These are phyloP conservation scores for Melampsora larici-populina DNA, from an alignment of 1,284 basidiomycete genomes.

Conservation along the genomic window DNA sequence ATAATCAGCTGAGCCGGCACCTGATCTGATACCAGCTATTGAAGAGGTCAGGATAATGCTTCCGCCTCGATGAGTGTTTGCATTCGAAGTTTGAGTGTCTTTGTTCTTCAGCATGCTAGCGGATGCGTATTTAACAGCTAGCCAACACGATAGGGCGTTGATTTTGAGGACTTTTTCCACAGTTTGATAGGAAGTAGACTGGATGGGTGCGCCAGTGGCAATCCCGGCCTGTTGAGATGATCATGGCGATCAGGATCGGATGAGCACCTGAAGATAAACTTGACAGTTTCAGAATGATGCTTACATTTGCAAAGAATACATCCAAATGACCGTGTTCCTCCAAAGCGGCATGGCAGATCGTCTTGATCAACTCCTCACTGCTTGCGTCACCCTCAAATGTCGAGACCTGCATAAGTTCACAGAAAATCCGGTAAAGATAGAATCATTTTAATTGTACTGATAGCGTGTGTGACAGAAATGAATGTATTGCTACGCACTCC, in stretches of 20 bases:
- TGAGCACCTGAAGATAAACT: background rate
- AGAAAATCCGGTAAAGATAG: background rate
- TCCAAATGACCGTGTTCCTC: constrained; percentile 51
- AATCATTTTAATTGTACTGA: background rate
- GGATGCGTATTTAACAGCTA: constrained; percentile 51
- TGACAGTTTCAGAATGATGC: background rate
- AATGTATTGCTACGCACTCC: constrained; percentile 36
- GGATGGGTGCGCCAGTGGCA: constrained; percentile 48
- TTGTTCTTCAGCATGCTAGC: constrained; percentile 47
- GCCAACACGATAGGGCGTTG: constrained; percentile 50
- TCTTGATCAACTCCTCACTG: constrained; percentile 48
- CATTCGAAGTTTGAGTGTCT: constrained; percentile 39
- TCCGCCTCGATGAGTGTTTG: constrained; percentile 46
- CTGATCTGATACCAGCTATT: constrained; percentile 50
- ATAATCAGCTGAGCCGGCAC: constrained; percentile 51
- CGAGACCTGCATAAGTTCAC: constrained; percentile 7
- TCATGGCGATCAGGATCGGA: background rate
- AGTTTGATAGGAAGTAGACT: constrained; percentile 50
- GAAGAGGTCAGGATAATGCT: constrained; percentile 51
- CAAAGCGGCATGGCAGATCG: constrained; percentile 48
- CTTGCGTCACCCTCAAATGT: constrained; percentile 48
- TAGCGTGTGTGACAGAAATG: background rate
- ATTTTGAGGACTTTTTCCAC: constrained; percentile 49
- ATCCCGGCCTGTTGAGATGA: constrained; percentile 46
- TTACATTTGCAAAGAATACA: constrained; percentile 51